phyloP scores from a whole-genome alignment of 2,329 filamentous ascomycete genomes.

The Fusarium chuoi region DNA sequence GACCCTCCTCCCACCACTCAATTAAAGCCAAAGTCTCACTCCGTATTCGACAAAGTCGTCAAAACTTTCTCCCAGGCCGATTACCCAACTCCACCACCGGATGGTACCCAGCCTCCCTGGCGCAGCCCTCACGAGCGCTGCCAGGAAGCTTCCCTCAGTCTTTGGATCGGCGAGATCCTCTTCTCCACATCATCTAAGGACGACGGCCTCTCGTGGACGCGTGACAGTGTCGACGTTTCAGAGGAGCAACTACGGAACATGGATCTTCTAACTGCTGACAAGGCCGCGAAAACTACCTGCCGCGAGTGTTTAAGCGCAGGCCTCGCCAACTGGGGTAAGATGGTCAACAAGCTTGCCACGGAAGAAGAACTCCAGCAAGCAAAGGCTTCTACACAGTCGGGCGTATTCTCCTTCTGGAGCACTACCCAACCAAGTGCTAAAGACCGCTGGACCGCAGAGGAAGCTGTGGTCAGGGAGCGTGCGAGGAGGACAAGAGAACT shows the following conservation, averaged over 20 bases:
- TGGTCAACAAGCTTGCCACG: conserved; percentile 74
- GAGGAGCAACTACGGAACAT: conserved; percentile 71
- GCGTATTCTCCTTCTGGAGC: conserved; percentile 53
- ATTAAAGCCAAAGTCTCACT: conserved; percentile 10
- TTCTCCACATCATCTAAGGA: conserved; percentile 72
- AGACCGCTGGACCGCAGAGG: conserved; percentile 65
- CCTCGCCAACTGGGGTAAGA: conserved; percentile 83
- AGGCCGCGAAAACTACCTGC: conserved; percentile 65
- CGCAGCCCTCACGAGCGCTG: conserved; percentile 75
- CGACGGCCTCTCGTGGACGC: conserved; percentile 87
- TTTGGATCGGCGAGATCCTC: conserved; percentile 94
- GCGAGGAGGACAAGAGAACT: conserved; percentile 62
- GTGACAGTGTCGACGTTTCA: conserved; percentile 84
- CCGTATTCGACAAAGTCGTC: conserved; percentile 37
- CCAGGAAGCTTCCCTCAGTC: conserved; percentile 85
- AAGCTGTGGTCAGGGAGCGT: conserved; percentile 64
- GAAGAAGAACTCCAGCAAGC: conserved; percentile 58
- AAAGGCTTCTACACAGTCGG: conserved; percentile 42
- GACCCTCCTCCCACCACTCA: conserved; percentile 41
- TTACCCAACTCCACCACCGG: conserved; percentile 76
- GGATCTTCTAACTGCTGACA: conserved; percentile 40
- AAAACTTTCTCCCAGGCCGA: conserved; percentile 57
- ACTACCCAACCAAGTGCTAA: conserved; percentile 48
- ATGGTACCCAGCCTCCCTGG: conserved; percentile 74
- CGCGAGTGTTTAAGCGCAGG: conserved; percentile 81